Evolutionary conservation across 1,284 basidiomycete species (phyloP).

Genomic region (Ustanciosporium gigantosporum): DNA sequence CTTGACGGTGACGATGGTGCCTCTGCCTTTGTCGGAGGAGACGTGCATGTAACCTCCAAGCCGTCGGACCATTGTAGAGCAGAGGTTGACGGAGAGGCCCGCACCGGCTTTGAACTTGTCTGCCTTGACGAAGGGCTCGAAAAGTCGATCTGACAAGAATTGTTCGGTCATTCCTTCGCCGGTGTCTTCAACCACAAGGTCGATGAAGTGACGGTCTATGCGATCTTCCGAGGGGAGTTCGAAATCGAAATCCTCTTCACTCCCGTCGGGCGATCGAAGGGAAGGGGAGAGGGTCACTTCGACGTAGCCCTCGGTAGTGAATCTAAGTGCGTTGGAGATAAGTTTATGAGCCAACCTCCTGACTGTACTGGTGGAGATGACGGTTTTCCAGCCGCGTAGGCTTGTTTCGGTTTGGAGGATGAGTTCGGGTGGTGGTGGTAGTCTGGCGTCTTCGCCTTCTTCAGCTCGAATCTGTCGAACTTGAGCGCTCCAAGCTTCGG

Average conservation of each 20-base stretch:
- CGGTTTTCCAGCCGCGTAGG: slow-evolving; percentile 32
- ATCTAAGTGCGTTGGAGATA: slow-evolving; percentile 42
- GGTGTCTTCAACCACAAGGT: slow-evolving; percentile 38
- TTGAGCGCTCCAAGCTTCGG: slow-evolving; percentile 31
- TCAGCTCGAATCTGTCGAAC: slow-evolving; percentile 38
- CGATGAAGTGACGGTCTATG: slow-evolving; percentile 10
- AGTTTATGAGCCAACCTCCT: slow-evolving; percentile 36
- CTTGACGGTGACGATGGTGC: slow-evolving; percentile 37
- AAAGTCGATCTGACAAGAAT: slow-evolving; percentile 34
- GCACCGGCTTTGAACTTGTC: slow-evolving; percentile 38
- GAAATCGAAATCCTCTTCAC: not conserved
- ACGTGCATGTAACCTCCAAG: slow-evolving; percentile 46
- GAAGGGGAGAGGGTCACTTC: slow-evolving; percentile 35
- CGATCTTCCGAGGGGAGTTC: not conserved
- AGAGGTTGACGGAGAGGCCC: slow-evolving; percentile 32
- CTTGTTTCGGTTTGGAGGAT: slow-evolving; percentile 40
- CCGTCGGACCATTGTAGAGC: slow-evolving; percentile 26
- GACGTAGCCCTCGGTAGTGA: slow-evolving; percentile 42
- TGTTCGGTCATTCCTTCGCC: slow-evolving; percentile 47
- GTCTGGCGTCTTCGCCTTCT: slow-evolving; percentile 31
- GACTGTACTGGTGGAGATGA: slow-evolving; percentile 18
- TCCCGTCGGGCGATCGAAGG: slow-evolving; percentile 2
- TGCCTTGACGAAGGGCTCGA: slow-evolving; percentile 45
- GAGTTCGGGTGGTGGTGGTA: slow-evolving; percentile 47
- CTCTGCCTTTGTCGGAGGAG: slow-evolving; percentile 35